A percentile compares a stretch with the other conserved stretches of the same genome.
Conservation (phyloP, 805 yeast genomes). For the Torulaspora franciscae region DNA sequence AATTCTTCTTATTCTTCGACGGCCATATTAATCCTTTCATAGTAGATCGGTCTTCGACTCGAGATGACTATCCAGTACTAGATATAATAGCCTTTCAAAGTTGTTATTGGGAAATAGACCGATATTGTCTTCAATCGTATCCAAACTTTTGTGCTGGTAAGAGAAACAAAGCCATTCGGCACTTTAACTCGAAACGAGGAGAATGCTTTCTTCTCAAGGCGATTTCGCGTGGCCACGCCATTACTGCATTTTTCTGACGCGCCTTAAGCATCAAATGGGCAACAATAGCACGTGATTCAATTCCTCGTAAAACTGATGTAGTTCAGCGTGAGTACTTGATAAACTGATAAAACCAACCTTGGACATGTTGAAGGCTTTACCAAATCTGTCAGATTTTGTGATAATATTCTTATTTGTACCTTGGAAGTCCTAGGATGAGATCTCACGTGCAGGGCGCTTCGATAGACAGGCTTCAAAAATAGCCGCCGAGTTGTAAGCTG, state of each 20-base stretch:
- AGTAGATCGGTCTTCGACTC: conserved; percentile 2
- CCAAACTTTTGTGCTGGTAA: neutral
- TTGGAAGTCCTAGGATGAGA: too few species aligned
- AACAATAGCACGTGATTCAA: neutral
- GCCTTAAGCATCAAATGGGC: neutral
- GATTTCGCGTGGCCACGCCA: conserved; percentile 4
- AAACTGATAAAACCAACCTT: too few species aligned
- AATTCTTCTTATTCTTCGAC: conserved; percentile 18
- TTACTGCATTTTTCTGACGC: neutral
- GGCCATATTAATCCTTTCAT: conserved; percentile 29
- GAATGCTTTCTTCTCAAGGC: conserved; percentile 6
- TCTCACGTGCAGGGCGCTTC: too few species aligned
- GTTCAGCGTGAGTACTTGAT: too few species aligned
- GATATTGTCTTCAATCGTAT: neutral
- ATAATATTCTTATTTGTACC: too few species aligned
- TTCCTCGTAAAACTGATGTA: too few species aligned
- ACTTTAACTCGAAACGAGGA: conserved; percentile 9
- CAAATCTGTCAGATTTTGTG: too few species aligned
- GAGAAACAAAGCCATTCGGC: neutral
- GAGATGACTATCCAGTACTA: neutral
- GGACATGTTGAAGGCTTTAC: too few species aligned
- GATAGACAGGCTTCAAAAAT: too few species aligned
- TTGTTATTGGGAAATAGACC: neutral
- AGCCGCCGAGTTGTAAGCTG: too few species aligned
- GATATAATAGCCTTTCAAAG: neutral